phyloP scores from a whole-genome alignment of 2,329 filamentous ascomycete genomes.

The Pseudodiploospora longispora region DNA sequence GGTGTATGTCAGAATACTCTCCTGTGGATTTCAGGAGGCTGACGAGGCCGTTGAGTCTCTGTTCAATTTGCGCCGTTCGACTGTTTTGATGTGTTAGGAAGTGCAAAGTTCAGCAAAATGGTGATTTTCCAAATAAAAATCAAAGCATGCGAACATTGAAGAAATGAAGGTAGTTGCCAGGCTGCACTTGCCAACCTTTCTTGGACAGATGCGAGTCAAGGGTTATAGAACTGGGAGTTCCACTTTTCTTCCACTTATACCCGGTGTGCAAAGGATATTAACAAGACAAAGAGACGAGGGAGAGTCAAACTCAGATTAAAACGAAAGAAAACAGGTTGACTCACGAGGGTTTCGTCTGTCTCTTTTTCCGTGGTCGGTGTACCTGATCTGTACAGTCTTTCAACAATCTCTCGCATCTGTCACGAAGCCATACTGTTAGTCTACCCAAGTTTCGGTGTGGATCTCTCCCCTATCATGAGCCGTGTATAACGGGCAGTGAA shows the following conservation, averaged over 20 bases:
- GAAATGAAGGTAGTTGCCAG: too few relatives aligned
- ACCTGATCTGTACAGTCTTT: conserved; percentile 41
- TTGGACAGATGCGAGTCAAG: too few relatives aligned
- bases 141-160: too few relatives aligned
- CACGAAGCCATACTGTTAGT: conserved; percentile 3
- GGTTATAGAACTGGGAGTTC: too few relatives aligned
- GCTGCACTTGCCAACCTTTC: too few relatives aligned
- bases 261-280: too few relatives aligned
- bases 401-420: conserved; percentile 38
- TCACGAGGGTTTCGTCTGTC: conserved; percentile 42
- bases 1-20: conserved; percentile 18
- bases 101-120: too few relatives aligned
- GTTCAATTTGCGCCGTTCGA: conserved; percentile 41
- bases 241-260: too few relatives aligned
- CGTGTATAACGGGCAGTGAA: not conserved
- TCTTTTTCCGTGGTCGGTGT: conserved; percentile 43
- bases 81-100: conserved; percentile 17
- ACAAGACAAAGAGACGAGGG: too few relatives aligned
- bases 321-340: conserved; percentile 14
- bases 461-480: not conserved
- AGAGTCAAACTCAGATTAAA: not conserved
- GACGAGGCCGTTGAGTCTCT: conserved; percentile 40
- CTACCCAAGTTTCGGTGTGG: not conserved
- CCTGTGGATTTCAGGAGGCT: conserved; percentile 37
- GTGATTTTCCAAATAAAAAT: too few relatives aligned